A percentile compares a stretch with the other conserved stretches of the same genome.
These are phyloP conservation scores for Fusarium redolens DNA, from an alignment of 2,329 filamentous ascomycete genomes.

Conservation along the genomic window DNA sequence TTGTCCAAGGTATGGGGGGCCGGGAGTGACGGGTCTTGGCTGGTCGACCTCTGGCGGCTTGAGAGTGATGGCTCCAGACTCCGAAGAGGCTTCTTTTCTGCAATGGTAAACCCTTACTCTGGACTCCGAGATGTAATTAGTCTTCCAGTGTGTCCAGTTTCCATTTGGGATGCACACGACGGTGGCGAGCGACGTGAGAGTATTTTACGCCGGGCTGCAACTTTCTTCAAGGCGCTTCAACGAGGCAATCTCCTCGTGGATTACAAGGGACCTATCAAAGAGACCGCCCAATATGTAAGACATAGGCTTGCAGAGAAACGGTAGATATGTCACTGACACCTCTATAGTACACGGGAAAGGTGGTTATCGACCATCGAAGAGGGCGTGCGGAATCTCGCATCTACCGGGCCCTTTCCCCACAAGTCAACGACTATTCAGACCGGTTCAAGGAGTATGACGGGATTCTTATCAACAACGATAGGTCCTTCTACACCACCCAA, in stretches of 20 bases:
- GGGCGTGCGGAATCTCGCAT: background rate
- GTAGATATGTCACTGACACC: background rate
- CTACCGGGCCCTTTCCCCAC: background rate
- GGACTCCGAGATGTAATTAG: background rate
- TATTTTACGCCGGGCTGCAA: accelerated
- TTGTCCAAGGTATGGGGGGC: accelerated
- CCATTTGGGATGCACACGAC: background rate
- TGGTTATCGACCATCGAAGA: background rate
- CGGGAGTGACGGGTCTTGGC: background rate
- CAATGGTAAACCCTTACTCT: accelerated
- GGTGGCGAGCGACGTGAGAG: background rate
- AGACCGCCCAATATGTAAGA: background rate
- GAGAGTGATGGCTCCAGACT: background rate
- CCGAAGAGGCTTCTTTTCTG: background rate
- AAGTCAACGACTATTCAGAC: background rate
- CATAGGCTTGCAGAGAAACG: accelerated
- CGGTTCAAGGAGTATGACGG: background rate
- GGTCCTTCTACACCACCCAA: background rate
- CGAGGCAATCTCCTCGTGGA: background rate
- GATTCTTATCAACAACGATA: background rate
- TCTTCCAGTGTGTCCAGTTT: background rate
- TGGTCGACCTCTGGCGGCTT: background rate
- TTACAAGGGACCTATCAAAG: background rate
- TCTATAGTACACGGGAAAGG: background rate
- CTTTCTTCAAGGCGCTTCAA: background rate